A percentile compares a stretch with the other conserved stretches of the same genome.
phyloP scores from a whole-genome alignment of 1,139 yeast species.

The Chernovozyma aurita region DNA sequence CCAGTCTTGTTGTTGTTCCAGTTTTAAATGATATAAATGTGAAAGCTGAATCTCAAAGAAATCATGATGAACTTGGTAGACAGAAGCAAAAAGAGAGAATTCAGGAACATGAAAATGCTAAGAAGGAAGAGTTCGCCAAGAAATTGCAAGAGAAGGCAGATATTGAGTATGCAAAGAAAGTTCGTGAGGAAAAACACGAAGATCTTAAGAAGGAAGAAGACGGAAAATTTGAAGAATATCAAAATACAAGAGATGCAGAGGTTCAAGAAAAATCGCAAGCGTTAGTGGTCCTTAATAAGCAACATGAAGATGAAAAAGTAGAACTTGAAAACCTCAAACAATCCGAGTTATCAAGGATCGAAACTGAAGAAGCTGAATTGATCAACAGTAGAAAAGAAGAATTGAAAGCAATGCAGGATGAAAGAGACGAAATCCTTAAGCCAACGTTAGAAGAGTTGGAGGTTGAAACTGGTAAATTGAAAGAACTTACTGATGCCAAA shows the following conservation, averaged over 20 bases:
- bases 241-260: slow-evolving; percentile 32
- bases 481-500: slow-evolving; percentile 36
- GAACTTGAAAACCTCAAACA: slow-evolving; percentile 35
- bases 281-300: slow-evolving; percentile 28
- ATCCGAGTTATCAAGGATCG: slow-evolving; percentile 38
- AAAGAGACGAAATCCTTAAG: slow-evolving; percentile 38
- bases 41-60: slow-evolving; percentile 71
- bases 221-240: slow-evolving; percentile 29
- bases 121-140: slow-evolving; percentile 45
- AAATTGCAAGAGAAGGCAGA: slow-evolving; percentile 44
- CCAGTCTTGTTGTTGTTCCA: slow-evolving; percentile 78
- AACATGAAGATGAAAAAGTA: slow-evolving; percentile 34
- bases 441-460: slow-evolving; percentile 41
- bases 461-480: slow-evolving; percentile 35
- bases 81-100: slow-evolving; percentile 31
- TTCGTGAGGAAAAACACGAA: slow-evolving; percentile 33
- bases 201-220: slow-evolving; percentile 39
- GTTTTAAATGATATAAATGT: slow-evolving; percentile 72
- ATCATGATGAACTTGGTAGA: slow-evolving; percentile 43
- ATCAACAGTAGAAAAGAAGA: slow-evolving; percentile 39
- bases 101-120: slow-evolving; percentile 40
- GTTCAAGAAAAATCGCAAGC: slow-evolving; percentile 33
- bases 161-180: slow-evolving; percentile 35
- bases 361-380: slow-evolving; percentile 38
- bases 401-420: slow-evolving; percentile 41